Evolutionary conservation across 2,329 filamentous ascomycete genomes (phyloP).

Genomic region (Juglanconis sp.): DNA sequence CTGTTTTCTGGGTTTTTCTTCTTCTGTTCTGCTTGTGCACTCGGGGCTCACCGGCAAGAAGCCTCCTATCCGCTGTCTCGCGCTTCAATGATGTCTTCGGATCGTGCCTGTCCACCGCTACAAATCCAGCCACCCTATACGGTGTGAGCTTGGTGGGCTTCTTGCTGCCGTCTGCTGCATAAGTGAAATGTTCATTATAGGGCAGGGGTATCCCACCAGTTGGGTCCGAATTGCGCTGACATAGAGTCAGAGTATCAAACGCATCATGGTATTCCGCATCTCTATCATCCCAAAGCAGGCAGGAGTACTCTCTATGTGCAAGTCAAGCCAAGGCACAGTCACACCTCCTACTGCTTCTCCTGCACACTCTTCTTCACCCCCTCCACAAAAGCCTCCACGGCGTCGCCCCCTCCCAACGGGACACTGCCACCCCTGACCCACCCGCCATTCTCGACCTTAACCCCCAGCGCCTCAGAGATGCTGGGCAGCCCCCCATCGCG

Average conservation of each 20-base stretch:
- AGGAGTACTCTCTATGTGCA: not conserved
- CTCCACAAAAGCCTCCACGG: conserved; percentile 86
- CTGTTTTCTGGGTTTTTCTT: too few species aligned
- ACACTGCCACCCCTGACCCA: conserved; percentile 74
- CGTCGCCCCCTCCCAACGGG: conserved; percentile 82
- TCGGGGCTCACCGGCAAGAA: too few species aligned
- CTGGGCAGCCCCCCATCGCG: conserved; percentile 87
- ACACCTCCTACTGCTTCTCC: conserved; percentile 39
- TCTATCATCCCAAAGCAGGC: not conserved
- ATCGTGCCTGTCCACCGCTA: too few species aligned
- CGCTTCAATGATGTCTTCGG: too few species aligned
- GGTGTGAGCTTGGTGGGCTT: not conserved
- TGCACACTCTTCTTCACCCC: conserved; percentile 79
- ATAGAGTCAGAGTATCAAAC: not conserved
- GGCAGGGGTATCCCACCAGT: not conserved
- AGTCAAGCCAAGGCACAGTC: not conserved
- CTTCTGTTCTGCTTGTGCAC: too few species aligned
- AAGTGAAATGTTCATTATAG: not conserved
- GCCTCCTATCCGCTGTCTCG: too few species aligned
- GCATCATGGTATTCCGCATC: not conserved
- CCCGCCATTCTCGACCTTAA: conserved; percentile 81
- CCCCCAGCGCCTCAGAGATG: conserved; percentile 78
- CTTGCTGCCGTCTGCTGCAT: not conserved
- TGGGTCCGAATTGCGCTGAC: not conserved
- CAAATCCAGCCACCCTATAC: too few species aligned